Base-by-base conservation (phyloP, 768 basidiomycete genomes). In the Melanogaster broomeanus region DNA sequence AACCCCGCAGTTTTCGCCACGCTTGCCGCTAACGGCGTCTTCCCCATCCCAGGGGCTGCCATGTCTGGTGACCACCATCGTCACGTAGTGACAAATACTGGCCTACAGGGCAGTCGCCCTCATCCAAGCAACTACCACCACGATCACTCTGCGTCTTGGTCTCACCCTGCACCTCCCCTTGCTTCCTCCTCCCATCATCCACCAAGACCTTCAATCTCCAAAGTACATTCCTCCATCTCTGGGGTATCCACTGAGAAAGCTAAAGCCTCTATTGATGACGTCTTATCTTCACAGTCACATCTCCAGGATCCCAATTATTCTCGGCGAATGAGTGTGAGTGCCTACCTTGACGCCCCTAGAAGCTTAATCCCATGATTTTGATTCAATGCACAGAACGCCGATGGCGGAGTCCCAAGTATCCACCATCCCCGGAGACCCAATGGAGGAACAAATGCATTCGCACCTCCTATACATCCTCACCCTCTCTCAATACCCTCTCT, bases 1-100 rank as follows among this genome's bases (percentile, higher is more conserved):
- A 77, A 84, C 53, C 82, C 84, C 6, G 64, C 77, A 39, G 70
- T 82, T 30, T 87, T 86, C 59, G 79, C 82, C 35, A 77, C 79
- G 31, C 77, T 88, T 38, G 77, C 81, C 12, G 79, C 85, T 3
- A 82, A 81, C 60, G 83, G 81, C 58, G 73, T 82, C 41, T 68
- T 88, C 74, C 74, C 57, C 63, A 59, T 61, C 62, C 61, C 66
- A 47, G 56, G 51, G 27, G 52, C 68, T 55, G 41, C 56, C 61
- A 40, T 66, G 74, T 22, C 71, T 71, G 74, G 73, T 34, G 72
- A 76, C 52, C 66, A 64, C 42, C 51, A 64, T 51, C 76, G 56
- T 55, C 68, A 58, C 51, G 45, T 47, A 39, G 52, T 59, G 25
- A 37, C 49, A 37, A 57, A 45, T 52, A 55, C 56, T 51, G 60